Base-by-base conservation (phyloP, 495 filamentous ascomycete genomes). In the Lasiosphaeriaceae sp. region DNA sequence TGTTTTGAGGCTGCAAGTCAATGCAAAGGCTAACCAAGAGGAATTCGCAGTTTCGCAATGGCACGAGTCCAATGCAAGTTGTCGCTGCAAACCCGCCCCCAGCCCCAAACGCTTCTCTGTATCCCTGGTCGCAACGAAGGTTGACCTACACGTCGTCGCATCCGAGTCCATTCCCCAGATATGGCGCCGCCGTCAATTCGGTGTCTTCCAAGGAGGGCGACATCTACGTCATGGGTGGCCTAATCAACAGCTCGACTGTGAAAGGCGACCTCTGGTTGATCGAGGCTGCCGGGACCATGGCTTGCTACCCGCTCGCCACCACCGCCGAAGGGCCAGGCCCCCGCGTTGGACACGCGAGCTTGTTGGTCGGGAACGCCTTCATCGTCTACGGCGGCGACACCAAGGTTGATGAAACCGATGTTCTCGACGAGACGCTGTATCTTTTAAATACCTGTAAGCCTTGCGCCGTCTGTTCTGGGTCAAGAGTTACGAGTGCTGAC, bases 321-420 rank as follows among this genome's bases (percentile, higher is more conserved):
- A 94, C 89, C 2, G 87, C 90, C 20, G 94, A 99, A 68, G 93
- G 95, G 0, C 95, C 95, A 0, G 94, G 95, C 5, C 93, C 95
- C 2, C 83, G 95, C 75, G 95, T 99, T 35, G 95, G 95, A 11
- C 95, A 99, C 77, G 82, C 94, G 5, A 92, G 90, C 76, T 79
- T 99, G 68, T 78, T 99, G 8, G 95, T 97, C 35, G 95, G 95
- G 21, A 99, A 99, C 75, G 95, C 95, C 1, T 99, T 97, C 66
- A 99, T 99, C 62, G 94, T 99, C 14, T 99, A 96, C 69, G 95
- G 95, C 23, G 95, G 95, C 64, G 95, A 99, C 69, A 99, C 95
- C 22, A 97, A 97, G 74, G 85, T 95, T 64, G 91, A 97, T 59
- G 93, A 97, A 59, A 82, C 80, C 6, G 95, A 99, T 71, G 77